These are phyloP conservation scores for Sinapis alba DNA, from an alignment of 441 rosid genomes.

Conservation along the genomic window DNA sequence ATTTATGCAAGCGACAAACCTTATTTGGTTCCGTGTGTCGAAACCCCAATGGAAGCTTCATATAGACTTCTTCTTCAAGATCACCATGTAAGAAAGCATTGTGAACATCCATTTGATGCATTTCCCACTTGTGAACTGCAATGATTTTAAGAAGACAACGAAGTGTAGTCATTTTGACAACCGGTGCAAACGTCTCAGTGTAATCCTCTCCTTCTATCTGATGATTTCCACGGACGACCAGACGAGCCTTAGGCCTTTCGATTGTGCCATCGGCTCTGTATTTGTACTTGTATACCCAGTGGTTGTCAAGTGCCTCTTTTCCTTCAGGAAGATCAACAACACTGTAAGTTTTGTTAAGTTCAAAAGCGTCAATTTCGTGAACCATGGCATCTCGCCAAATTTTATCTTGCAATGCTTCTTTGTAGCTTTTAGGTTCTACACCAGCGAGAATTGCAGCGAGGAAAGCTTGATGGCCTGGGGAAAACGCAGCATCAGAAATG, in stretches of 20 bases:
- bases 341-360: neutral
- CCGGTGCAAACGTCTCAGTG: neutral
- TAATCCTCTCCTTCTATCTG: neutral
- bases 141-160: neutral
- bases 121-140: neutral
- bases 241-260: neutral
- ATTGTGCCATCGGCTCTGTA: neutral
- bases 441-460: neutral
- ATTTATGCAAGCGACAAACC: neutral
- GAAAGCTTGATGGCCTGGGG: neutral
- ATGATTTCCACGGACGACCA: neutral
- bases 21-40: neutral
- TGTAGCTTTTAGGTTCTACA: neutral
- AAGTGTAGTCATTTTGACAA: neutral
- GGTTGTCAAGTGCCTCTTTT: neutral
- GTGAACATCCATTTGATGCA: neutral
- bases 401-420: neutral
- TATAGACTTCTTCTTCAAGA: neutral
- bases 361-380: neutral
- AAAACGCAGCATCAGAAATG: neutral
- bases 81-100: neutral
- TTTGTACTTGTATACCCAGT: neutral
- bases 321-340: neutral
- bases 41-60: neutral
- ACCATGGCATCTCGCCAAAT: neutral